Conservation (phyloP, 2,329 filamentous ascomycete species). For the Fusarium tupiense region DNA sequence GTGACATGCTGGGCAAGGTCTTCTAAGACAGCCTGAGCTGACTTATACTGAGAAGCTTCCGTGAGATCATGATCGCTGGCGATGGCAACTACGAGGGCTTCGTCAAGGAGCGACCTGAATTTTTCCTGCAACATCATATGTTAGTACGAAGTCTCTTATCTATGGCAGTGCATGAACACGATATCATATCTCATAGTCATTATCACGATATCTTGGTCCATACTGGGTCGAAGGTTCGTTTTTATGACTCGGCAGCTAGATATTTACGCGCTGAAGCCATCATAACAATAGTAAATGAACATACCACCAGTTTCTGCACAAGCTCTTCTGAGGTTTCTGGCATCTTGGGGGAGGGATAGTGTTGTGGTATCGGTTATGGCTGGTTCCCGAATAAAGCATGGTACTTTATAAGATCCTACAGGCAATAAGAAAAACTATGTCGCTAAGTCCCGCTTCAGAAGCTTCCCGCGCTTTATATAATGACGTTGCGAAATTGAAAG, state of each 20-base stretch:
- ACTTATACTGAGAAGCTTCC: conserved; percentile 59
- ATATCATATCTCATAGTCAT: neutral
- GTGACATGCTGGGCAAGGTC: conserved; percentile 70
- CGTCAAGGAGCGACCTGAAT: conserved; percentile 80
- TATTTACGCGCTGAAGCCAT: neutral
- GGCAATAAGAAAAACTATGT: neutral
- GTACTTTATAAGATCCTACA: conserved; percentile 16
- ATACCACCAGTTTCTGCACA: conserved; percentile 45
- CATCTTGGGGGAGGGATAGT: conserved; percentile 37
- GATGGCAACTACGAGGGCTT: conserved; percentile 80
- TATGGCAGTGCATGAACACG: neutral
- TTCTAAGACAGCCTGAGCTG: conserved; percentile 70
- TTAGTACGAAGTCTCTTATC: conserved; percentile 17
- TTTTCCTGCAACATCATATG: conserved; percentile 61
- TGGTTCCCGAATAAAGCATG: conserved; percentile 35
- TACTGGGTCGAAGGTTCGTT: neutral
- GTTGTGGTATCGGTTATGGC: conserved; percentile 14
- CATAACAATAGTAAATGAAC: conserved; percentile 8
- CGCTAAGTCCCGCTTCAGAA: neutral
- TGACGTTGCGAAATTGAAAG: conserved; percentile 9
- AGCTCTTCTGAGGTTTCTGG: conserved; percentile 36
- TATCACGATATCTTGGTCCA: neutral
- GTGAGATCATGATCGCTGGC: conserved; percentile 76
- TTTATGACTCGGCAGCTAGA: neutral
- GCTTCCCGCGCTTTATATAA: neutral